phyloP scores from a whole-genome alignment of 768 basidiomycete species.

The Serendipita sp. region DNA sequence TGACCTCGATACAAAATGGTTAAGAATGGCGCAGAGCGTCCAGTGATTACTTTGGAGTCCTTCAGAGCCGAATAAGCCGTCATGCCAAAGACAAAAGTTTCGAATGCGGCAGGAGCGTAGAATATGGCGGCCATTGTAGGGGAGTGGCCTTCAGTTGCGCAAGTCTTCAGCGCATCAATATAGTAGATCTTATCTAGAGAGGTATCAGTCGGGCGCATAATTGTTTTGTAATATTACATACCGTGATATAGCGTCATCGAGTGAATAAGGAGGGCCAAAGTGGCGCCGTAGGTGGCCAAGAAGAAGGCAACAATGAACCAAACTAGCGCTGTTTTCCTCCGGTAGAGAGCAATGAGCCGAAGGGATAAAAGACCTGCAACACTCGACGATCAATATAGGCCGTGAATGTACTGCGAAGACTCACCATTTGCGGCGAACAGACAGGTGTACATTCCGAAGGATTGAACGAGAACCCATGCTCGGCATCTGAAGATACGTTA shows the following conservation, averaged over 20 bases:
- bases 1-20: neutral
- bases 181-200: neutral
- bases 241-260: neutral
- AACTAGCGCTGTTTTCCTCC: neutral
- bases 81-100: neutral
- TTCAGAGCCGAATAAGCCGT: neutral
- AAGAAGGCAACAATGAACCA: neutral
- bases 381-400: neutral
- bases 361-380: neutral
- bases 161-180: neutral
- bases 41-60: neutral
- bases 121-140: neutral
- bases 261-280: neutral
- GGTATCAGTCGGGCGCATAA: neutral
- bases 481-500: neutral
- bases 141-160: neutral
- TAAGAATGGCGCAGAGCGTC: neutral
- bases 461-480: neutral
- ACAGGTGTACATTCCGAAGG: neutral
- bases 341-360: neutral
- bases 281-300: neutral
- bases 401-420: neutral
- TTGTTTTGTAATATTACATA: too few species aligned
- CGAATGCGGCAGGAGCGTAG: neutral
- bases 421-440: neutral